Percentiles rank a stretch among this genome's conserved stretches.
These are phyloP conservation scores for Aspergillus texensis DNA, from an alignment of 2,329 filamentous ascomycete species.

Conservation along the genomic window DNA sequence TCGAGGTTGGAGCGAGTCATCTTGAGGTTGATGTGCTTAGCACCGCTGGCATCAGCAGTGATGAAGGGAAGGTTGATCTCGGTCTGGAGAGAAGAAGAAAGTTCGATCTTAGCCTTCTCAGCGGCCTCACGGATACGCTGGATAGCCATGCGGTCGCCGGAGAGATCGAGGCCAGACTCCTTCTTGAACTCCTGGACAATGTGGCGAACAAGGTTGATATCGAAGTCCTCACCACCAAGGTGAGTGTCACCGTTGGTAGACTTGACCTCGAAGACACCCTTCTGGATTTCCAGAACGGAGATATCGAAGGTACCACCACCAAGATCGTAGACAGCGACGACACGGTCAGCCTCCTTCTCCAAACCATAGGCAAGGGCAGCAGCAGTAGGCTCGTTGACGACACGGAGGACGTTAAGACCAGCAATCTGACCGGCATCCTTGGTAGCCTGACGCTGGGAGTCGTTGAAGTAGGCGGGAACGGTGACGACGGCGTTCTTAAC, in stretches of 20 bases:
- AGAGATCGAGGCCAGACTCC: conserved; percentile 87
- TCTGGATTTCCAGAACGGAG: conserved; percentile 94
- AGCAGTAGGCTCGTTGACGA: conserved; percentile 96
- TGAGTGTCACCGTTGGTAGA: conserved; percentile 99
- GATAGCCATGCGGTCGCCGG: conserved; percentile 93
- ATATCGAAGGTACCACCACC: conserved; percentile 99
- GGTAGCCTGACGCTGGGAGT: conserved; percentile 95
- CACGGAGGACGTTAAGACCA: conserved; percentile 93
- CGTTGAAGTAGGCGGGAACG: conserved; percentile 98
- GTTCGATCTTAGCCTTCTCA: conserved; percentile 99
- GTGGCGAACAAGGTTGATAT: conserved; percentile 91
- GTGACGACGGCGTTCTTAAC: conserved; percentile 97
- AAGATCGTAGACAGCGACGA: conserved; percentile 96
- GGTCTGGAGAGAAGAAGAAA: conserved; percentile 91
- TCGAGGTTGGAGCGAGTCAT: conserved; percentile 91
- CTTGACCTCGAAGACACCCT: conserved; percentile 98
- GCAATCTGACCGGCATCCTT: conserved; percentile 98
- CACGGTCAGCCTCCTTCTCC: conserved; percentile 87
- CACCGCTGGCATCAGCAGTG: conserved; percentile 90
- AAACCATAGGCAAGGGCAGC: conserved; percentile 94
- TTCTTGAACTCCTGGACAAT: conserved; percentile 96
- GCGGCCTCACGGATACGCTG: conserved; percentile 98
- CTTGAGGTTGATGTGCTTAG: conserved; percentile 98
- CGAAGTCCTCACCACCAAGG: conserved; percentile 97
- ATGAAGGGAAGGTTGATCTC: conserved; percentile 99